Evolutionary conservation across 2,329 filamentous ascomycete species (phyloP), one percentile per base, ranked within the genome.

Genomic region (Colletotrichum australisinense): DNA sequence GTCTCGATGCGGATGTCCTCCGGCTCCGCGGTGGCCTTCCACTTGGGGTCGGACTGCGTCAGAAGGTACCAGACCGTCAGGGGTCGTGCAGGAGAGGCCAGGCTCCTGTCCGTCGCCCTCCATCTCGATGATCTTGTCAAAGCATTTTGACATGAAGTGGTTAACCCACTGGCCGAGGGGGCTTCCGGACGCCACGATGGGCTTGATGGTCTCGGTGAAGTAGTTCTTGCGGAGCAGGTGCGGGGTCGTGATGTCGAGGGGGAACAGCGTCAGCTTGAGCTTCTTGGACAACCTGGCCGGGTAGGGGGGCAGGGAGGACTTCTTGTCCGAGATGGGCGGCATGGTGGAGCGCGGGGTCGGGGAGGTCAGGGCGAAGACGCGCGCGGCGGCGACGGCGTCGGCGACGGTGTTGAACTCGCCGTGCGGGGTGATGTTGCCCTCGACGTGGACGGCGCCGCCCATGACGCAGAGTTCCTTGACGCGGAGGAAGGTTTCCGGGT

Each of bases 351-450:
- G 83, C 0, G 97, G 97, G 42, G 85, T 91, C 6, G 88, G 89
- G 1, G 93, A 95, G 0, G 94, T 95, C 75, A 97, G 86, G 7
- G 94, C 93, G 79, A 93, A 95, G 22, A 97, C 89, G 16, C 93
- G 89, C 12, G 94, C 94, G 0, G 93, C 90, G 32, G 94, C 93
- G 53, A 94, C 88, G 24, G 93, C 88, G 81, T 99, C 97, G 71
- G 97, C 95, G 79, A 95, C 97, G 70, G 93, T 93, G 86, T 99
- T 99, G 89, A 99, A 99, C 82, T 99, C 97, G 75, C 94, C 95
- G 14, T 93, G 90, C 1, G 97, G 96, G 58, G 91, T 92, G 79
- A 94, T 91, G 82, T 99, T 99, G 77, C 97, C 97, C 63, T 92
- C 89, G 57, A 91, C 85, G 72, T 93, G 88, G 67, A 99, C 89